A percentile compares a stretch with the other conserved stretches of the same genome.
Evolutionary conservation across 208 protist genomes (phyloP).

Genomic region (Trypanosoma congolense): DNA sequence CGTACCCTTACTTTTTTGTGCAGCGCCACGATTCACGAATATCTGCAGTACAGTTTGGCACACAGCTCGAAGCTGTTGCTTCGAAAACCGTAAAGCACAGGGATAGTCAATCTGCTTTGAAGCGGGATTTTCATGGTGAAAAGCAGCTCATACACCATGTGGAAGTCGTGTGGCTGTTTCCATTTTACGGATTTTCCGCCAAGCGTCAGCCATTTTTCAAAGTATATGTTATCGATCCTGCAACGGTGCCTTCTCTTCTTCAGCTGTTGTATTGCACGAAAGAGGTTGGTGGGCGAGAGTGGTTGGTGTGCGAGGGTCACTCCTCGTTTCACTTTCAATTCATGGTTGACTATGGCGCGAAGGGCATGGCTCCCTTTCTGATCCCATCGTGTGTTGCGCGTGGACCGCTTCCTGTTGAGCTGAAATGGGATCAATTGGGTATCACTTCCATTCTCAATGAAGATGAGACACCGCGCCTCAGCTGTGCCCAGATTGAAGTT

Average conservation of each 20-base stretch:
- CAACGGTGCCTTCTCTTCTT: conserved; percentile 25
- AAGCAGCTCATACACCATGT: conserved; percentile 69
- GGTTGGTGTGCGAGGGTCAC: conserved; percentile 67
- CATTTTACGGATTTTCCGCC: conserved; percentile 73
- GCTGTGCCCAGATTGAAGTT: conserved; percentile 50
- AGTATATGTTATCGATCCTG: conserved; percentile 57
- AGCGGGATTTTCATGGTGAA: neutral
- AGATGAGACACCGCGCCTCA: conserved; percentile 34
- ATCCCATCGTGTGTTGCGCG: conserved; percentile 27
- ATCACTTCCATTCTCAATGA: conserved; percentile 18
- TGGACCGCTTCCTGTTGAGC: conserved; percentile 9
- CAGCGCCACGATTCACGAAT: conserved; percentile 41
- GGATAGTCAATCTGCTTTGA: conserved; percentile 1
- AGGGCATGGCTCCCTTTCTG: conserved; percentile 47
- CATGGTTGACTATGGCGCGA: conserved; percentile 62
- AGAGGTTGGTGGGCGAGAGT: conserved; percentile 42
- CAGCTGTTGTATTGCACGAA: conserved; percentile 46
- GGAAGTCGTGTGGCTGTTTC: conserved; percentile 43
- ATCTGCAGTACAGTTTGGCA: conserved; percentile 64
- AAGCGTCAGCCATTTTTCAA: conserved; percentile 44
- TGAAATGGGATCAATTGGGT: conserved; percentile 21
- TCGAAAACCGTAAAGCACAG: neutral
- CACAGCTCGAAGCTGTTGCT: conserved; percentile 68
- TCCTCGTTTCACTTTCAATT: conserved; percentile 67
- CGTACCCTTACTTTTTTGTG: conserved; percentile 76